Base-by-base conservation (phyloP, 768 basidiomycete genomes). In the Boletus rubescentipes region DNA sequence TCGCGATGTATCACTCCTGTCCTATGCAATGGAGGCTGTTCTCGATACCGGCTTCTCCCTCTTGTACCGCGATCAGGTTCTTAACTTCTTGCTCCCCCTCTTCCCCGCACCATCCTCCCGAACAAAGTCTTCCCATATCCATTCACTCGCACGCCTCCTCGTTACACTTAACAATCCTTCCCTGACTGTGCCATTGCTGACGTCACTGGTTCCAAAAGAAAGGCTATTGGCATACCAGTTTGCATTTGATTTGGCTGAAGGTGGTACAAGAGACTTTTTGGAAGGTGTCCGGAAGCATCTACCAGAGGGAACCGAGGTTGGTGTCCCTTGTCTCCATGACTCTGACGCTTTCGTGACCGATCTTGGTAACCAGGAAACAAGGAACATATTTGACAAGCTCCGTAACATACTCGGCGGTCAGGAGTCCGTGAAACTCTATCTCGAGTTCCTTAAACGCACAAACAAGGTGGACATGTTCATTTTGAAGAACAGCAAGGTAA, bases 381-480 rank as follows among this genome's bases (percentile, higher is more conserved):
- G 81, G 67, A 72, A 78, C 36, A 76, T 81, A 31, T 91, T 85
- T 66, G 86, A 89, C 57, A 86, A 89, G 57, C 74, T 97, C 35
- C 84, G 87, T 51, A 81, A 77, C 53, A 97, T 99, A 59, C 76
- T 99, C 21, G 87, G 85, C 11, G 97, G 97, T 18, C 90, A 92
- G 64, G 91, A 91, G 67, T 93, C 91, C 31, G 91, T 96, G 53
- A 92, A 91, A 65, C 74, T 98, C 29, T 94, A 96, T 71, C 85
- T 96, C 43, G 92, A 98, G 73, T 98, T 99, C 79, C 80, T 99
- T 54, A 89, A 90, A 73, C 86, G 89, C 58, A 95, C 95, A 71
- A 97, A 97, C 73, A 89, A 92, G 67, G 87, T 88, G 47, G 97
- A 98, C 67, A 79, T 94, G 68, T 75, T 91, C 18, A 93, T 98